Base-by-base conservation (phyloP, 2,329 filamentous ascomycete species). In the Xylariaceae sp. region DNA sequence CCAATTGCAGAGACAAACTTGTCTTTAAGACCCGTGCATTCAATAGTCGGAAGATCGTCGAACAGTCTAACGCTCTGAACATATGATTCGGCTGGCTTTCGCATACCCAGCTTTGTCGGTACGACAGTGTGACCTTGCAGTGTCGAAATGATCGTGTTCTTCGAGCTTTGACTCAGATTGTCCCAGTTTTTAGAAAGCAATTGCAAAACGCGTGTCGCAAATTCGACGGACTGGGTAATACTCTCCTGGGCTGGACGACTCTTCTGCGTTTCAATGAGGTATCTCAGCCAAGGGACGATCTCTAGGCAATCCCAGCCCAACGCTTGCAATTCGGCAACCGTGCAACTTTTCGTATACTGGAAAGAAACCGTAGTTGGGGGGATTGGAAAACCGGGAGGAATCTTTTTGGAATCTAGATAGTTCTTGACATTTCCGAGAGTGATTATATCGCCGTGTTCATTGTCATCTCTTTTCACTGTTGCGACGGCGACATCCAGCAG, bases 1-100 rank as follows among this genome's bases (percentile, higher is more conserved):
- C 93, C 91, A 24, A 98, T 71, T 2, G 87, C 79, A 3, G 77
- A 68, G 33, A 98, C 66, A 47, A 98, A 87, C 61, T 94, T 96
- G 34, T 97, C 91, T 60, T 96, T 97, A 11, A 96, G 78, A 24
- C 82, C 79, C 31, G 84, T 81, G 33, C 90, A 81, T 49, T 83
- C 79, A 2, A 97, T 81, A 11, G 85, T 83, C 0, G 93, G 90
- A 13, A 98, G 71, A 60, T 98, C 93, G 47, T 96, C 89, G 57
- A 98, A 98, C 0, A 98, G 71, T 61, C 89, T 93, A 29, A 98
- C 93, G n/a, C 81, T 85, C 2, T 87, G 81, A 57, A 98, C 96
- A 63, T 96, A 98, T 0, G 93, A 83, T 50, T 97, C 89, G 3
- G 72, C 68, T 4, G 93, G 93, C 52, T 79, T 86, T 53, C 74